These are phyloP conservation scores for Diaporthe helianthi DNA, from an alignment of 2,329 filamentous ascomycete species.

Conservation along the genomic window DNA sequence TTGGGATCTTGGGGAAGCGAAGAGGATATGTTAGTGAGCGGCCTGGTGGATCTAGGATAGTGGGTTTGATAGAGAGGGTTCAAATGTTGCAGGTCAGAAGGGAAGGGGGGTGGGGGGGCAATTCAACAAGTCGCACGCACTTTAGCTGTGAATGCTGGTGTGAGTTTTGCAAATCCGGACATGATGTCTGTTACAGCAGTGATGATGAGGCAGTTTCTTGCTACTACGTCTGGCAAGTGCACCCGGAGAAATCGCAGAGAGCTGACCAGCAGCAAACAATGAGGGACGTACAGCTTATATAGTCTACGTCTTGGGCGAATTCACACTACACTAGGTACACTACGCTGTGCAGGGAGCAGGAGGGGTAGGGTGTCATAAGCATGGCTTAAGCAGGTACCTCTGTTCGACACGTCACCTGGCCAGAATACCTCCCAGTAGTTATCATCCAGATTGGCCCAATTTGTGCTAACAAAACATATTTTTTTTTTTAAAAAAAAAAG, in stretches of 20 bases:
- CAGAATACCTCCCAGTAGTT: too few species aligned
- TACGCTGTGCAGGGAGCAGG: not conserved
- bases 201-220: not conserved
- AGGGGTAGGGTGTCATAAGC: constrained; percentile 5
- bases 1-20: constrained; percentile 38
- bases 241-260: not conserved
- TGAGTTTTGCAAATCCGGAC: constrained; percentile 48
- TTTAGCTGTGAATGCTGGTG: constrained; percentile 49
- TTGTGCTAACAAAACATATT: too few species aligned
- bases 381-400: not conserved
- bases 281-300: not conserved
- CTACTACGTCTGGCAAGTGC: not conserved
- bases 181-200: constrained; percentile 37
- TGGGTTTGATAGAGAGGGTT: not conserved
- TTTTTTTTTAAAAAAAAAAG: too few species aligned
- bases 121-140: constrained; percentile 36
- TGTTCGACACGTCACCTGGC: too few species aligned
- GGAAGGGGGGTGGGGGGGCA: too few species aligned
- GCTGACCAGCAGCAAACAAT: not conserved
- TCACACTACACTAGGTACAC: not conserved
- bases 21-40: not conserved
- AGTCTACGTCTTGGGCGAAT: too few species aligned
- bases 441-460: too few species aligned
- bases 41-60: not conserved
- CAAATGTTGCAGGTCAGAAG: not conserved